These are phyloP conservation scores for Fraxinus quadrangulata DNA, from an alignment of 257 asterid species.

Conservation along the genomic window DNA sequence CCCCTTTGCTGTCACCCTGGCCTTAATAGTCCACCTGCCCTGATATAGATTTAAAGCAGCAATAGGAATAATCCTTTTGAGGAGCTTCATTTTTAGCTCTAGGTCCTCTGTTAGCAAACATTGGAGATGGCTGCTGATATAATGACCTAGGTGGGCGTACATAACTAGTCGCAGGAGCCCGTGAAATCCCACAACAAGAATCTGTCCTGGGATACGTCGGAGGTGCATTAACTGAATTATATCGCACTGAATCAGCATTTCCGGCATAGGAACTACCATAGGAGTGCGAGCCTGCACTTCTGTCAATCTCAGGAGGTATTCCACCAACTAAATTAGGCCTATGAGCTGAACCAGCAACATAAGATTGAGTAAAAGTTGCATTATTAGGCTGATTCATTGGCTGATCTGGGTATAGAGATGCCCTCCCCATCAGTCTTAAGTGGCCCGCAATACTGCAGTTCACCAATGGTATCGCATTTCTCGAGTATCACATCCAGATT, in stretches of 20 bases:
- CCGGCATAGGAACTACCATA: constrained; percentile 24
- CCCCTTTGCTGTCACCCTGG: constrained; percentile 76
- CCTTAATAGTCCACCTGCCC: constrained; percentile 90
- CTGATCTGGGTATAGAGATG: constrained; percentile 42
- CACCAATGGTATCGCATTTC: constrained; percentile 69
- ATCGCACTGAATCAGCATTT: constrained; percentile 43
- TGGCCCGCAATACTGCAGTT: constrained; percentile 43
- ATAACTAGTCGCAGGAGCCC: constrained; percentile 50
- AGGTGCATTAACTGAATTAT: constrained; percentile 37
- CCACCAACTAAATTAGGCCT: constrained; percentile 48
- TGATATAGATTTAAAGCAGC: constrained; percentile 83
- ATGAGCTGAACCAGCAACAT: constrained; percentile 38
- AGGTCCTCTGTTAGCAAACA: constrained; percentile 80
- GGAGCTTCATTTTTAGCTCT: constrained; percentile 77
- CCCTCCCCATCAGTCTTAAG: constrained; percentile 39
- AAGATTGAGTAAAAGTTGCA: constrained; percentile 32
- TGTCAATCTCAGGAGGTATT: constrained; percentile 41
- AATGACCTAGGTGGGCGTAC: constrained; percentile 62
- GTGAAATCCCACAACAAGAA: constrained; percentile 43
- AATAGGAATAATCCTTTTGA: constrained; percentile 72
- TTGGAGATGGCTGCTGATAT: constrained; percentile 62
- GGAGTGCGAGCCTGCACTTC: constrained; percentile 37
- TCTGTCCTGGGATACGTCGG: constrained; percentile 46
- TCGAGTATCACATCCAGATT: constrained; percentile 62
- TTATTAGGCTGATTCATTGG: constrained; percentile 45